phyloP scores from a whole-genome alignment of 768 basidiomycete species.

The Psilocybe cubensis region DNA sequence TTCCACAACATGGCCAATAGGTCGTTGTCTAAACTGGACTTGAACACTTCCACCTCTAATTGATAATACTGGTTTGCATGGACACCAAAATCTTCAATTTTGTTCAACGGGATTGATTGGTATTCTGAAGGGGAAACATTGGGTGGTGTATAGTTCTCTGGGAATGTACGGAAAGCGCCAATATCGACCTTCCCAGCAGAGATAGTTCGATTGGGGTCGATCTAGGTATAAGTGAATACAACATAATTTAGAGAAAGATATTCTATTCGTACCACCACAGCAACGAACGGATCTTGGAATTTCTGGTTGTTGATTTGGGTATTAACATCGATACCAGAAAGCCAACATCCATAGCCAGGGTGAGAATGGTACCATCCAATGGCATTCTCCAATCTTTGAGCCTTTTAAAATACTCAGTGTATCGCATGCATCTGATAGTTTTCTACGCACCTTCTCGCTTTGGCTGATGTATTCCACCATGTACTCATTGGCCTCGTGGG shows the following conservation, averaged over 20 bases:
- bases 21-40: conserved; percentile 85
- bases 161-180: conserved; percentile 97
- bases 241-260: background rate
- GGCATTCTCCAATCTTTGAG: conserved; percentile 81
- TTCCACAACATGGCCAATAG: conserved; percentile 94
- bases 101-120: conserved; percentile 94
- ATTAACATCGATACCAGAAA: conserved; percentile 98
- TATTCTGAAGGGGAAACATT: conserved; percentile 76
- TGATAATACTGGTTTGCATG: conserved; percentile 97
- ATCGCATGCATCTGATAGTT: no score
- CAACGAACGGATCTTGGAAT: conserved; percentile 95
- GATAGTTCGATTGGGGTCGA: conserved; percentile 97
- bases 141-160: conserved; percentile 91
- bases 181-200: conserved; percentile 99
- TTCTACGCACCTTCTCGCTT: conserved; percentile 74
- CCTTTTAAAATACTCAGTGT: no score
- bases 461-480: conserved; percentile 93
- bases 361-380: conserved; percentile 99
- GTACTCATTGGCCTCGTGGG: conserved; percentile 95
- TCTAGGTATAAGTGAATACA: conserved; percentile 46
- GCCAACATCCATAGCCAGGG: conserved; percentile 99
- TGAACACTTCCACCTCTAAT: conserved; percentile 94
- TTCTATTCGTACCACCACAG: conserved; percentile 77
- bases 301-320: conserved; percentile 96
- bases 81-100: conserved; percentile 99